Base-by-base conservation (phyloP, 495 filamentous ascomycete species). In the Massariosphaeria phaeospora region DNA sequence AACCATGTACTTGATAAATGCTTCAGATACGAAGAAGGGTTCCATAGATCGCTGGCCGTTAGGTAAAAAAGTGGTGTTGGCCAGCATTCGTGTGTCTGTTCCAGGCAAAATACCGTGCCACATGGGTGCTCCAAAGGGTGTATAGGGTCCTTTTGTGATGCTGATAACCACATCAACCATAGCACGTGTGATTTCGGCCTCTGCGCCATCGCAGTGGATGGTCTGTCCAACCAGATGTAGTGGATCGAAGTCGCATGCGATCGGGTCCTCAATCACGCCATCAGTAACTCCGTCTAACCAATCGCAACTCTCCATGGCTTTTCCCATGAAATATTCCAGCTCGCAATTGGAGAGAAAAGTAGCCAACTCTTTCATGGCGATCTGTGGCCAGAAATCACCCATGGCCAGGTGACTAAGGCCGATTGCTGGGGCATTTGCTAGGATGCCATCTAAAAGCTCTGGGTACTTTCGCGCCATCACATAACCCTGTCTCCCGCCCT, bases 201-300 rank as follows among this genome's bases (percentile, higher is more conserved):
- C 55, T 26, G 44, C 17, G 15, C 48, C 62, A 27, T 62, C 46
- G 55, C 58, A 68, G 10, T 51, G n/a, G 23, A 67, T 42, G 18
- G 47, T 48, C 36, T 54, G 35, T 6, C 70, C 72, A 2, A 74
- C 68, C 11, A 71, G 30, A 4, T 33, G 48, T 11, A 36, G 36
- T 30, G 71, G 64, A 41, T 73, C 63, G 54, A 72, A 74, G 25
- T 42, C n/a, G 61, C 72, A 75, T 1, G 55, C 52, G 1, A 63
- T 61, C 11, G 70, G 69, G 15, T 70, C 67, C 12, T 55, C 45
- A 42, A 75, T 63, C 7, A 75, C 34, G 38, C 70, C 70, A 52
- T 75, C 72, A 33, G 48, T 53, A 21, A 68, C 63, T 13, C 72
- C 72, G 62, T 73, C 72, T 9, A 72, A 51, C 52, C 47, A 35